phyloP scores from a whole-genome alignment of 2,329 filamentous ascomycete genomes.

The Plectosphaerella cucumerina region DNA sequence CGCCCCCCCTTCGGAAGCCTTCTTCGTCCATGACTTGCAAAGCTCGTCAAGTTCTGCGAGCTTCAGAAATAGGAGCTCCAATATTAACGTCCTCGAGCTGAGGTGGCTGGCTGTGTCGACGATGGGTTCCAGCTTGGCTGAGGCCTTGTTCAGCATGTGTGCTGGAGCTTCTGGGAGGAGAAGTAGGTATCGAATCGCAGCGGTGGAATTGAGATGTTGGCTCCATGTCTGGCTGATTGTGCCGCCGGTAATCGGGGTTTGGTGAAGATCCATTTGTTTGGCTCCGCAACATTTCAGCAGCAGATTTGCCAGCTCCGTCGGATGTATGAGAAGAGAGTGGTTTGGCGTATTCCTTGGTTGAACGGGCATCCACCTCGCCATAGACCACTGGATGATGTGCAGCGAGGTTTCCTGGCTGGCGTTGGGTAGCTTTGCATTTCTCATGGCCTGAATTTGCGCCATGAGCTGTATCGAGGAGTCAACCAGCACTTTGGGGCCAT shows the following conservation, averaged over 20 bases:
- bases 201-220: slow-evolving; percentile 34
- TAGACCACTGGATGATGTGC: slow-evolving; percentile 76
- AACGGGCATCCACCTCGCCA: slow-evolving; percentile 74
- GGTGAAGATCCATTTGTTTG: slow-evolving; percentile 23
- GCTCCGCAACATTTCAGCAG: slow-evolving; percentile 65
- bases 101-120: slow-evolving; percentile 32
- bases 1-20: slow-evolving; percentile 36
- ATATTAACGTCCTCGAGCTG: slow-evolving; percentile 43
- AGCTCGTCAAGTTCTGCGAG: slow-evolving; percentile 43
- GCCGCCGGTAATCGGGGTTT: slow-evolving; percentile 37
- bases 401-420: slow-evolving; percentile 64
- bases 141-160: not conserved
- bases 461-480: slow-evolving; percentile 77
- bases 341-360: slow-evolving; percentile 65
- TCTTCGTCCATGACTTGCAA: slow-evolving; percentile 42
- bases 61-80: slow-evolving; percentile 52
- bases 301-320: slow-evolving; percentile 63
- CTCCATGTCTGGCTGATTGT: slow-evolving; percentile 44
- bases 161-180: slow-evolving; percentile 37
- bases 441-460: slow-evolving; percentile 61
- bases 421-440: slow-evolving; percentile 64
- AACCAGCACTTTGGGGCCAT: slow-evolving; percentile 72
- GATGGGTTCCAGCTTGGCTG: slow-evolving; percentile 11
- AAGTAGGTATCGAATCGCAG: slow-evolving; percentile 50
- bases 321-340: slow-evolving; percentile 58